A percentile compares a stretch with the other conserved stretches of the same genome.
These are phyloP conservation scores for Scalesia atractyloides DNA, from an alignment of 129 eudicot genomes.

Conservation along the genomic window DNA sequence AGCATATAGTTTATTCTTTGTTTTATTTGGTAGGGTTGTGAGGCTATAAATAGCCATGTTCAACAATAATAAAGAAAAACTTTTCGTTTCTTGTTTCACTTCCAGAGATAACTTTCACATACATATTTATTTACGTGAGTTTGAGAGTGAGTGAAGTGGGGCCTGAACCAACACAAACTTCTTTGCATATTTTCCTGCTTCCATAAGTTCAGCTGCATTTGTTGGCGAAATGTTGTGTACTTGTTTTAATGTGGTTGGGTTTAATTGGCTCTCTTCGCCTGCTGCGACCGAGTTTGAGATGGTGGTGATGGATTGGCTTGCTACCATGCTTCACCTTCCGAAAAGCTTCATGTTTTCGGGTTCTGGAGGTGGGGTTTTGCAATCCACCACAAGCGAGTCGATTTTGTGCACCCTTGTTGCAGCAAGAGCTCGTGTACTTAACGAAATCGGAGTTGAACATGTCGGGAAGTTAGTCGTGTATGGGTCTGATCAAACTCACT, in stretches of 20 bases:
- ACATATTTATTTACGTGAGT: too few relatives aligned
- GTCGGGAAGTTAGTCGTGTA: conserved; percentile 43
- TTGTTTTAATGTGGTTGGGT: conserved; percentile 49
- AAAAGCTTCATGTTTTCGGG: conserved; percentile 49
- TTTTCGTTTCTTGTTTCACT: too few relatives aligned
- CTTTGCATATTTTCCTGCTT: conserved; percentile 52
- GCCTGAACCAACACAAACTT: too few relatives aligned
- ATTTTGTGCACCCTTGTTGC: conserved; percentile 44
- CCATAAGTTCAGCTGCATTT: conserved; percentile 46
- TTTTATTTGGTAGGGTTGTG: too few relatives aligned
- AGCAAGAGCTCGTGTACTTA: conserved; percentile 39
- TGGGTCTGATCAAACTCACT: conserved; percentile 55
- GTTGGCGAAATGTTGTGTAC: conserved; percentile 50
- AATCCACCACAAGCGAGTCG: conserved; percentile 43
- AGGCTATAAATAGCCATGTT: too few relatives aligned
- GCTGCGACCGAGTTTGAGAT: conserved; percentile 56
- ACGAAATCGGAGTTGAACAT: conserved; percentile 21
- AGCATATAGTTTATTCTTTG: too few relatives aligned
- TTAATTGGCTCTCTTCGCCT: conserved; percentile 52
- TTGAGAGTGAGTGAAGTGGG: too few relatives aligned
- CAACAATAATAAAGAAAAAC: too few relatives aligned
- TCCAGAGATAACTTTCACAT: too few relatives aligned
- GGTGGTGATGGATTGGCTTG: conserved; percentile 54
- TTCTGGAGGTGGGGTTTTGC: conserved; percentile 51
- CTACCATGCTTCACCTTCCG: conserved; percentile 47